A percentile compares a stretch with the other conserved stretches of the same genome.
Evolutionary conservation across 805 yeast genomes (phyloP).

Genomic region (Saccharomycopsis fermentans): DNA sequence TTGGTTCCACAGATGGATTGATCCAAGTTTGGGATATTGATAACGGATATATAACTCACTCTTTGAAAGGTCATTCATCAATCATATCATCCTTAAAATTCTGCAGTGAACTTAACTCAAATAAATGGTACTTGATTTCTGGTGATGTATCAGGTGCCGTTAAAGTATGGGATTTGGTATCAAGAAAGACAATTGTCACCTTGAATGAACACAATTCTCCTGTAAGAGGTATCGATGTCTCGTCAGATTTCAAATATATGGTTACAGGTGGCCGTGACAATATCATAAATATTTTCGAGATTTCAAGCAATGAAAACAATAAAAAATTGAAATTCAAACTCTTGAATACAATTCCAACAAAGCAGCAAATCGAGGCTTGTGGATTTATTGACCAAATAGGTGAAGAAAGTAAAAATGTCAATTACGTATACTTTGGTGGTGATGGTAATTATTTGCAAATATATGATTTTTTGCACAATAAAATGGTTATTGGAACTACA

Average conservation of each 20-base stretch:
- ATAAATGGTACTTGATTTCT: slow-evolving; percentile 68
- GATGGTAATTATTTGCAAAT: slow-evolving; percentile 58
- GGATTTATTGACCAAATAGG: slow-evolving; percentile 39
- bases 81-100: slow-evolving; percentile 28
- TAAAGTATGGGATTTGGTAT: slow-evolving; percentile 55
- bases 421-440: slow-evolving; percentile 52
- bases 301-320: slow-evolving; percentile 29
- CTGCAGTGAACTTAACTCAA: slow-evolving; percentile 58
- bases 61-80: slow-evolving; percentile 80
- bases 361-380: slow-evolving; percentile 62
- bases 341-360: slow-evolving; percentile 57
- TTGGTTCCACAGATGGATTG: slow-evolving; percentile 93
- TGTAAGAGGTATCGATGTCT: slow-evolving; percentile 74
- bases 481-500: slow-evolving; percentile 33
- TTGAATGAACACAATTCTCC: slow-evolving; percentile 72
- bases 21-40: slow-evolving; percentile 88
- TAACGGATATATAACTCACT: slow-evolving; percentile 81
- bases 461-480: slow-evolving; percentile 43
- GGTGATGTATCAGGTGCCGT: slow-evolving; percentile 52
- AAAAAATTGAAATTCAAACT: slow-evolving; percentile 32
- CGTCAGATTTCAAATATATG: slow-evolving; percentile 40
- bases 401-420: neutral
- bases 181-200: slow-evolving; percentile 56
- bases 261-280: slow-evolving; percentile 88
- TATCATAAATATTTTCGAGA: slow-evolving; percentile 50